Conservation (phyloP, 768 basidiomycete species). For the Pleurotus giganteus region DNA sequence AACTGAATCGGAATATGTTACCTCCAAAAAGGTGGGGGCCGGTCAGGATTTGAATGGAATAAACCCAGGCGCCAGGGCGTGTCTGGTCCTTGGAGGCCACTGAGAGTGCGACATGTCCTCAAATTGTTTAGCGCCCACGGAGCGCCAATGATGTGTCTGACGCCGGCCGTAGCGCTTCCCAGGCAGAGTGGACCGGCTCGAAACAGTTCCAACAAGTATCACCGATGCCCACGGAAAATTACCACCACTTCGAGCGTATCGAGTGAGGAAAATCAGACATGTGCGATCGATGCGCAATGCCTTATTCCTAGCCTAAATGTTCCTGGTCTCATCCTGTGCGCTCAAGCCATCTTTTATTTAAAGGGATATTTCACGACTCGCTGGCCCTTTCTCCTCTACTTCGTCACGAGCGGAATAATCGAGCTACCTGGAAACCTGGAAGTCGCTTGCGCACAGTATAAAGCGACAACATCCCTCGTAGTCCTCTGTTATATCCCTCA, state of each 20-base stretch:
- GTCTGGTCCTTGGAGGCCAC: no score
- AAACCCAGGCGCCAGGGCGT: no score
- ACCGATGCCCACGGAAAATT: constrained; percentile 13
- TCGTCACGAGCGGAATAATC: constrained; percentile 10
- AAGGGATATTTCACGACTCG: background rate
- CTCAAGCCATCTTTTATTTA: constrained; percentile 3
- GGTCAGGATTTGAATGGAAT: no score
- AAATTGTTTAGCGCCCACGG: background rate
- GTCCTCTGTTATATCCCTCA: constrained; percentile 30
- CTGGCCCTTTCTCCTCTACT: background rate
- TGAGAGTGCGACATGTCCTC: background rate
- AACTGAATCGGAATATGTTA: background rate
- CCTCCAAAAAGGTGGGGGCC: background rate
- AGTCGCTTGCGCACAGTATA: constrained; percentile 19
- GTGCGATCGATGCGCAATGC: constrained; percentile 7
- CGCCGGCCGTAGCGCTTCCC: background rate
- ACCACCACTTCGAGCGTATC: constrained; percentile 1
- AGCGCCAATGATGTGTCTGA: background rate
- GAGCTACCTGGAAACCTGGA: constrained; percentile 9
- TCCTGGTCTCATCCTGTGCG: constrained; percentile 2
- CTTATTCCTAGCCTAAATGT: constrained; percentile 6
- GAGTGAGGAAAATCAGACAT: constrained; percentile 4
- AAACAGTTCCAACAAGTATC: background rate
- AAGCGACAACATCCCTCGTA: constrained; percentile 21
- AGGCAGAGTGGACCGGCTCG: background rate